Conservation (phyloP, 75 land plant species). For the Larix kaempferi region DNA sequence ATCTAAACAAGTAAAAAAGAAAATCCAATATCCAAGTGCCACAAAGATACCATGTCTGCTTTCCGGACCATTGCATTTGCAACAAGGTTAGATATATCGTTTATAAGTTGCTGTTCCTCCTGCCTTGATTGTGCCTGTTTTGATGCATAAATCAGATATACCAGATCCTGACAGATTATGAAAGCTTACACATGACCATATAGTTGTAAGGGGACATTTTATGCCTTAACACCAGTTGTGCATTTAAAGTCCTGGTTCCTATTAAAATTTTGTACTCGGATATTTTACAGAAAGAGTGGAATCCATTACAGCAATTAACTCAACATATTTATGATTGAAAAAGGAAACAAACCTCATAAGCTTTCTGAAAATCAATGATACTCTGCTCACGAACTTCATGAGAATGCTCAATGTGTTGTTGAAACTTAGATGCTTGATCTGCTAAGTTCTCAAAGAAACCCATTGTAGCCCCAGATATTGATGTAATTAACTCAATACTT, state of each 20-base stretch:
- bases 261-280: not conserved
- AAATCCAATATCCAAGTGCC: not conserved
- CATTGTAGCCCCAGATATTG: slow-evolving; percentile 15
- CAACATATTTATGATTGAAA: not conserved
- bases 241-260: too few species aligned
- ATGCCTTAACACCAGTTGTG: not conserved
- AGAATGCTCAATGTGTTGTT: slow-evolving; percentile 8
- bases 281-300: not conserved
- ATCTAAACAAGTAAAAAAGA: not conserved
- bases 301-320: not conserved
- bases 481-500: slow-evolving; percentile 11
- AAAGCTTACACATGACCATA: not conserved
- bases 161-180: not conserved
- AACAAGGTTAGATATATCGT: slow-evolving; percentile 49
- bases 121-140: slow-evolving; percentile 55
- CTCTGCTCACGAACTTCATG: slow-evolving; percentile 9
- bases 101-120: slow-evolving; percentile 53
- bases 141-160: not conserved
- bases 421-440: slow-evolving; percentile 14
- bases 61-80: slow-evolving; percentile 44
- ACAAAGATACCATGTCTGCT: slow-evolving; percentile 47
- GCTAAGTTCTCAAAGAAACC: slow-evolving; percentile 12
- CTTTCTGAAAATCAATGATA: slow-evolving; percentile 42
- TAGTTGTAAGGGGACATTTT: not conserved
- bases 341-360: slow-evolving; percentile 46